Evolutionary conservation across 2,329 filamentous ascomycete genomes (phyloP).

Genomic region (Calonectria fujianensis): DNA sequence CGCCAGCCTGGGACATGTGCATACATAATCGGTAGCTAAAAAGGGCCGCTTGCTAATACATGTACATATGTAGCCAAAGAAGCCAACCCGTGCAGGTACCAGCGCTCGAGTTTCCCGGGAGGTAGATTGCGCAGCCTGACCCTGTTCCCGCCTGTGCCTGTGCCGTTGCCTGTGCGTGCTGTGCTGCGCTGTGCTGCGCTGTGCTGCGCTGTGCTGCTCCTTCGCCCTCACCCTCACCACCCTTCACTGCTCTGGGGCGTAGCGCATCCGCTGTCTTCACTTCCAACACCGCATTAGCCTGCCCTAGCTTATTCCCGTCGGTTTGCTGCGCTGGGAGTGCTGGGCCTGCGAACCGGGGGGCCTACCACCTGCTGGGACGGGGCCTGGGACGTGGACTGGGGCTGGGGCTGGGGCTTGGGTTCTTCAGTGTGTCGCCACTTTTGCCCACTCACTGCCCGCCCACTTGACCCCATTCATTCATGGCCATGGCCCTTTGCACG

Average conservation of each 20-base stretch:
- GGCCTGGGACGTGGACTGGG: not conserved
- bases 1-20: constrained; percentile 6
- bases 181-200: too few relatives aligned
- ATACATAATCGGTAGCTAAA: constrained; percentile 27
- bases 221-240: not conserved
- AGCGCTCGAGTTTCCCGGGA: not conserved
- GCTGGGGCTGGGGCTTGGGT: constrained; percentile 23
- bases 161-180: too few relatives aligned
- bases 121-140: constrained; percentile 14
- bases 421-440: constrained; percentile 32
- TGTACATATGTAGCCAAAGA: constrained; percentile 2
- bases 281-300: not conserved
- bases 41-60: not conserved
- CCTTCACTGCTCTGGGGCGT: constrained; percentile 13
- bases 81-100: constrained; percentile 11
- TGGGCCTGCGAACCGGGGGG: constrained; percentile 21
- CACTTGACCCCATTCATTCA: constrained; percentile 30
- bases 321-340: not conserved
- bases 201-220: not conserved
- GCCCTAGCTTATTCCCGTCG: constrained; percentile 22
- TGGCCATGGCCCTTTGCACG: constrained; percentile 9
- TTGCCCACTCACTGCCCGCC: constrained; percentile 25
- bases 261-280: not conserved
- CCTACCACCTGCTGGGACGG: constrained; percentile 18
- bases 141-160: not conserved